Evolutionary conservation across 148 eudicot genomes (phyloP), one percentile per base, ranked within the genome.

Genomic region (Limonium bicolor): DNA sequence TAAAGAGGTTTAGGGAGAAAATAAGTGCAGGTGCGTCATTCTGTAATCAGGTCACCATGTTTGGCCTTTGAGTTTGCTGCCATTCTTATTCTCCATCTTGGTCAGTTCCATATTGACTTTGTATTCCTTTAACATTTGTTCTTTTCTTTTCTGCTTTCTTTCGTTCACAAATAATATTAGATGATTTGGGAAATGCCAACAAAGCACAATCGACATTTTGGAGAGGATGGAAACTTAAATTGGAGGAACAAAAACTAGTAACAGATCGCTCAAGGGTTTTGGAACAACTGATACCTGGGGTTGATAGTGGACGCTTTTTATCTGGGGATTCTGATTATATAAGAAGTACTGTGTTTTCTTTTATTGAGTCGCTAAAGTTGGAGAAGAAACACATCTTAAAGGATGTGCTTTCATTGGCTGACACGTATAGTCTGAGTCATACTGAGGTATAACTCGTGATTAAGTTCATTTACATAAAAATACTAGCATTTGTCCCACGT

Each of bases 281-380:
- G 72, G 90, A 85, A 58, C 79, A 85, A 73, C 65, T 92, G 53
- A 76, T 92, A 52, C 99, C 99, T 44, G 99, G 86, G 22, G 80
- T 92, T 52, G 86, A 85, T 42, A 63, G 76, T 61, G 67, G 63
- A 48, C 78, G 95, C 27, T 85, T 92, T 53, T 55, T 92, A 30
- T 78, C 83, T 37, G 80, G 83, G 54, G 99, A 92, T 60, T 26
- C 49, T 12, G 56, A 69, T 42, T 92, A 92, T 48, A 76, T 66
- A 50, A 68, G 69, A 51, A 74, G 56, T 48, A 75, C 62, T 50
- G 60, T 92, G 31, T 77, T 71, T 50, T 64, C 88, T 42, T 63
- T 71, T 41, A 54, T 72, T 63, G 95, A 78, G 60, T 78, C 99
- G 20, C 77, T 85, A 38, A 85, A 66, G 61, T 48, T 54, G 51